Base-by-base conservation (phyloP, 2,329 filamentous ascomycete species). In the Teratosphaeriaceae sp. region DNA sequence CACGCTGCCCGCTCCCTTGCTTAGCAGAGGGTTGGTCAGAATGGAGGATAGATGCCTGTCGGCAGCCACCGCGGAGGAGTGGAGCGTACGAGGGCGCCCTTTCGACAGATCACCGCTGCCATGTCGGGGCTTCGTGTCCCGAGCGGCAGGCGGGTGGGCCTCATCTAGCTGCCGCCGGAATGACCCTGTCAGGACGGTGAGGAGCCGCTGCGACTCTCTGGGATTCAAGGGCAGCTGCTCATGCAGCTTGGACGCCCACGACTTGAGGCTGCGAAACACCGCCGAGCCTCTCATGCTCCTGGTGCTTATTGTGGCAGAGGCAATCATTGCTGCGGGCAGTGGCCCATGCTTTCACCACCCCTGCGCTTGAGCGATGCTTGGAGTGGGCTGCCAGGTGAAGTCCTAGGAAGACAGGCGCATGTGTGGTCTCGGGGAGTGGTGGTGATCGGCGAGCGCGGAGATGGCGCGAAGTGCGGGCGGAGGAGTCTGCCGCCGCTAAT, bases 141-240 rank as follows among this genome's bases (percentile, higher is more conserved):
- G 26, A 49, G 51, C 47, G n/a, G 54, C 50, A 23, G 59, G 55
- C 15, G 72, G 74, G 62, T 82, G 74, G 45, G 75, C 72, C 41
- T 66, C 69, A 54, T 84, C 79, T 31, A 84, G 71, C 45, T 82
- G 78, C 38, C 72, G 68, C 51, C 78, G 72, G 59, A 84, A 84
- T 11, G 79, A 82, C 30, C 70, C 72, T 18, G 78, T 82, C 49
- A 84, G 71, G 16, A 79, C 68, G 41, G 67, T 71, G 30, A 84
- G 70, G 6, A 84, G 67, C 52, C 78, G 73, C 48, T 76, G 68
- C 13, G 75, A 79, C 54, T 84, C 76, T 44, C 71, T 71, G 3
- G 71, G 67, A 20, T 71, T 76, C 13, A 80, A 66, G 19, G 79
- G 73, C 3, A 74, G 54, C 48, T 68, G 69, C 0, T 67, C 67